Conservation (phyloP, 345 rosid genomes). For the Moringa oleifera region DNA sequence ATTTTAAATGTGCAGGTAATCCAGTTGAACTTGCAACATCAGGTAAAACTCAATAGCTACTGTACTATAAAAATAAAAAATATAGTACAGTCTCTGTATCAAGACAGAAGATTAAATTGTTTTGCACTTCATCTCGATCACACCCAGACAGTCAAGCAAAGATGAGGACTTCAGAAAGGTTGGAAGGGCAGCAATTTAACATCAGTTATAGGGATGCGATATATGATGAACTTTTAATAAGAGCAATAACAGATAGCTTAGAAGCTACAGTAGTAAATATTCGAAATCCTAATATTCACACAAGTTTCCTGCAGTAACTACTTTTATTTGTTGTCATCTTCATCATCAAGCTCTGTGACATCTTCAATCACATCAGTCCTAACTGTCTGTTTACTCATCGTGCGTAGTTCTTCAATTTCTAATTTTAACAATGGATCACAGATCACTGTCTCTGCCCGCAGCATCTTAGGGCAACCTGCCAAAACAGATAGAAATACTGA, state of each 20-base stretch:
- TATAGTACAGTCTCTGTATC: no score
- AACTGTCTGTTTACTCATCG: conserved; percentile 34
- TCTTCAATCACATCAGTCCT: conserved; percentile 59
- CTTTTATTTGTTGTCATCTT: conserved; percentile 11
- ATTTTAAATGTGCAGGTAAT: no score
- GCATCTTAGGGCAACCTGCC: conserved; percentile 63
- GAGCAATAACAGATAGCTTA: neutral
- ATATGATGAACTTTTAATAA: no score
- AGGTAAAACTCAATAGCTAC: no score
- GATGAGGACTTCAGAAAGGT: no score
- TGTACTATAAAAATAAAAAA: no score
- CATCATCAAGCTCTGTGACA: conserved; percentile 45
- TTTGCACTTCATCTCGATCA: no score
- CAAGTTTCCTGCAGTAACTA: neutral
- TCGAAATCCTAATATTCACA: neutral
- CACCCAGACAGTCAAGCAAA: no score
- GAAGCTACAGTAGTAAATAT: neutral
- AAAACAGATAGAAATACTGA: conserved; percentile 4
- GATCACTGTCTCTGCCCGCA: conserved; percentile 39
- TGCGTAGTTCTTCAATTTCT: conserved; percentile 74
- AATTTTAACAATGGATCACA: conserved; percentile 53
- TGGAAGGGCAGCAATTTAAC: neutral
- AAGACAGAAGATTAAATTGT: no score
- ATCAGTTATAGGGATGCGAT: neutral
- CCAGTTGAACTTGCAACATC: no score